Percentiles rank a stretch among this genome's conserved stretches.
Conservation (phyloP, 108 stramenopile species). For the Bacterosira constricta region DNA sequence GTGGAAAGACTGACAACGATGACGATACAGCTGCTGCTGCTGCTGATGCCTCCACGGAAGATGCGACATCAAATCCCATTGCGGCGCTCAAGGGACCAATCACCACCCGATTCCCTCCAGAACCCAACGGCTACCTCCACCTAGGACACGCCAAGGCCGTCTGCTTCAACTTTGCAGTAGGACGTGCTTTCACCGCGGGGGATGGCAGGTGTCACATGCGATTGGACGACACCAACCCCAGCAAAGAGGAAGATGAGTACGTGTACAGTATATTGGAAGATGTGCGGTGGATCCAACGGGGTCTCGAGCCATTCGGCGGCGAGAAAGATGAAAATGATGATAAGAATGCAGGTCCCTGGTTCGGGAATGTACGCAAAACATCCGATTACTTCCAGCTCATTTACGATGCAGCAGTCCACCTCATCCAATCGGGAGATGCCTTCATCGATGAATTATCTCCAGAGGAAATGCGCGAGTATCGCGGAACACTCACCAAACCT, state of each 20-base stretch:
- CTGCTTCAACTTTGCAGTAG: slow-evolving; percentile 86
- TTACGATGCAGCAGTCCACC: slow-evolving; percentile 78
- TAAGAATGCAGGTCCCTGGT: slow-evolving; percentile 63
- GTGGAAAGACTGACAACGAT: not conserved
- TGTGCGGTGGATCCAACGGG: slow-evolving; percentile 85
- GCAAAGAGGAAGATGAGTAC: slow-evolving; percentile 87
- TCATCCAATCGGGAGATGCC: slow-evolving; percentile 83
- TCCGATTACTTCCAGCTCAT: slow-evolving; percentile 86
- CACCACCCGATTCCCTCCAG: slow-evolving; percentile 96
- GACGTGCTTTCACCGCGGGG: slow-evolving; percentile 64
- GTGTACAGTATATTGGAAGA: slow-evolving; percentile 88
- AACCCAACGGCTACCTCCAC: slow-evolving; percentile 99
- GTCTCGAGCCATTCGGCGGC: slow-evolving; percentile 41
- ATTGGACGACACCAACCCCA: slow-evolving; percentile 93
- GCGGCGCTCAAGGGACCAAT: slow-evolving; percentile 43
- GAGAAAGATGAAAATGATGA: not conserved
- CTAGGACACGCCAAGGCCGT: slow-evolving; percentile 99
- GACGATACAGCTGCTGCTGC: not conserved
- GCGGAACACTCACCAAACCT: slow-evolving; percentile 84
- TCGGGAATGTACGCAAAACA: slow-evolving; percentile 73
- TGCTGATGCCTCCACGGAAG: not conserved
- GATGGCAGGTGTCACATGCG: slow-evolving; percentile 84
- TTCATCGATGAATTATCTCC: slow-evolving; percentile 84
- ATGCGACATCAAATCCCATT: not conserved
- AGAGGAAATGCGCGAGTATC: slow-evolving; percentile 90